A percentile compares a stretch with the other conserved stretches of the same genome.
These are phyloP conservation scores for Lophiotrema nucula DNA, from an alignment of 495 filamentous ascomycete genomes.

Conservation along the genomic window DNA sequence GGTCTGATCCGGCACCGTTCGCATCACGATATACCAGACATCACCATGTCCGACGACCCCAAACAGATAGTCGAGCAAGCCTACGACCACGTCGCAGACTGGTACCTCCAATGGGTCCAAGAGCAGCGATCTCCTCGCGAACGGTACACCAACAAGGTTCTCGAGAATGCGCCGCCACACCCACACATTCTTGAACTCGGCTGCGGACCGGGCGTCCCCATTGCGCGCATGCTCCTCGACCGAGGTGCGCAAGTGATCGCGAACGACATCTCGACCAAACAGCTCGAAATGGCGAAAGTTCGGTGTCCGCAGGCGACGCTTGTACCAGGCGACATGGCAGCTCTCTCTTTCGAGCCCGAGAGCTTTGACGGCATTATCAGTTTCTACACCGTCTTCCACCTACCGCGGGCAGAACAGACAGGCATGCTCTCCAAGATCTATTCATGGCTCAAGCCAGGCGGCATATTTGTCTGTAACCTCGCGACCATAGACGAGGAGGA, in stretches of 20 bases:
- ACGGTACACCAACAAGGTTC: no score
- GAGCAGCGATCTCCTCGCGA: no score
- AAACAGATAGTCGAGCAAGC: no score
- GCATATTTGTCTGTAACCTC: constrained; percentile 45
- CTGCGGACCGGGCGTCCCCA: constrained; percentile 46
- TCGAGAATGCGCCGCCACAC: no score
- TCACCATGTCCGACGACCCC: no score
- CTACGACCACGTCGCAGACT: no score
- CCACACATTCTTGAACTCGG: constrained; percentile 50
- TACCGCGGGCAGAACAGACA: constrained; percentile 46
- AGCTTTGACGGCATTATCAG: constrained; percentile 45
- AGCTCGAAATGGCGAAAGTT: constrained; percentile 42
- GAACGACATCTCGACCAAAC: constrained; percentile 45
- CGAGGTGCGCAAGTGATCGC: constrained; percentile 37
- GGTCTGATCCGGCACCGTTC: no score
- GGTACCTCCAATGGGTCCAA: no score
- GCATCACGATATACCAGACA: no score
- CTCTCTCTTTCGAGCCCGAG: constrained; percentile 35
- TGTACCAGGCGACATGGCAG: constrained; percentile 47
- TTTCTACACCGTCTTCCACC: constrained; percentile 49
- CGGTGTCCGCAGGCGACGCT: constrained; percentile 15
- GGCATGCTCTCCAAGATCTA: constrained; percentile 40
- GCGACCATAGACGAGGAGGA: constrained; percentile 18
- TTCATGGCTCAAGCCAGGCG: constrained; percentile 47
- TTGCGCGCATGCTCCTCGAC: constrained; percentile 36